These are phyloP conservation scores for Suhomyces canberraensis DNA, from an alignment of 805 yeast species.

Conservation along the genomic window DNA sequence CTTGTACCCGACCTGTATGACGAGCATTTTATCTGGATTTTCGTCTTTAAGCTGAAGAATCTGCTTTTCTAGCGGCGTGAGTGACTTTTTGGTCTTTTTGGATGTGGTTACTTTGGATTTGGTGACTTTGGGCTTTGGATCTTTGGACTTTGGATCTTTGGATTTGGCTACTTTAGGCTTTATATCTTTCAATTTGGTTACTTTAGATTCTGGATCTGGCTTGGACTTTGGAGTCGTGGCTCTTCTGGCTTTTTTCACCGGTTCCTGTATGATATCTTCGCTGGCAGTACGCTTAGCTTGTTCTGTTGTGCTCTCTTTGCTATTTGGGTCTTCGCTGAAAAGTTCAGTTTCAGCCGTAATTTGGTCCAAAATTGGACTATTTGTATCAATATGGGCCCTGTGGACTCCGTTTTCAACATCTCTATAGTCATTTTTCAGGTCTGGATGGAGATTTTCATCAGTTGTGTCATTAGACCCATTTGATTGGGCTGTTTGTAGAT, in stretches of 20 bases:
- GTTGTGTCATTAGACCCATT: no score
- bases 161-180: no score
- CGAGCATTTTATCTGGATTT: conserved; percentile 66
- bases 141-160: conserved; percentile 1
- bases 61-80: conserved; percentile 79
- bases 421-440: no score
- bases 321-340: conserved; percentile 2
- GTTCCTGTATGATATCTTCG: no score
- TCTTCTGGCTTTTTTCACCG: not conserved
- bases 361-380: no score
- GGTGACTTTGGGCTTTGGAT: not conserved
- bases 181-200: conserved; percentile 2
- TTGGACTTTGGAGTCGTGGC: not conserved
- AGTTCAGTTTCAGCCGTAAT: not conserved
- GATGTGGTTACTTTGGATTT: not conserved
- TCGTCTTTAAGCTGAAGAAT: conserved; percentile 59
- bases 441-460: no score
- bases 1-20: conserved; percentile 90
- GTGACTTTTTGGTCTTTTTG: conserved; percentile 8
- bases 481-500: not conserved
- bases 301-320: conserved; percentile 7
- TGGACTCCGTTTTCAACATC: no score
- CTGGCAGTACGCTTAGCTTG: no score
- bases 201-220: not conserved
- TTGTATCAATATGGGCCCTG: no score